phyloP scores from a whole-genome alignment of 768 basidiomycete genomes.

The Plicaturopsis crispa region DNA sequence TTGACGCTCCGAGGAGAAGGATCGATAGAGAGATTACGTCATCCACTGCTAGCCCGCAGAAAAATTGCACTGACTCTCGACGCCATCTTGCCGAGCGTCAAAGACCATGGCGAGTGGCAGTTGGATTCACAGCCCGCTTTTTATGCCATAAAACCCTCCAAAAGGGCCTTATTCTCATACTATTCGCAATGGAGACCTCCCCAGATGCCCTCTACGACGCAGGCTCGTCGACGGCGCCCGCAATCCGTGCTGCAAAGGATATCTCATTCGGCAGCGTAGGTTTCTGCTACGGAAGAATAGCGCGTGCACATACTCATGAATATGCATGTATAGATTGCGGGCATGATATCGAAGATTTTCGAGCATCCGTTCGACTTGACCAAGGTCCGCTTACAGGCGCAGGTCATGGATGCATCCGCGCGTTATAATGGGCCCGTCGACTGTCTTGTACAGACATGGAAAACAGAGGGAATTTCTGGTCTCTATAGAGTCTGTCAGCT shows the following conservation, averaged over 20 bases:
- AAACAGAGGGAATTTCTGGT: constrained; percentile 74
- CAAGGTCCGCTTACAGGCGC: constrained; percentile 86
- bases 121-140: too few species aligned
- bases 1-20: too few species aligned
- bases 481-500: constrained; percentile 71
- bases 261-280: constrained; percentile 43
- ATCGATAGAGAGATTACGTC: too few species aligned
- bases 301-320: constrained; percentile 1
- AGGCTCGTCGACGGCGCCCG: neutral
- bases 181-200: neutral
- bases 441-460: constrained; percentile 77
- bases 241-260: constrained; percentile 28
- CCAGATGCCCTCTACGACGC: neutral
- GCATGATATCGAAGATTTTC: constrained; percentile 80
- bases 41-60: too few species aligned
- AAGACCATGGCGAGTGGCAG: too few species aligned
- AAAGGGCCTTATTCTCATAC: too few species aligned
- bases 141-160: too few species aligned
- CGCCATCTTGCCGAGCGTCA: too few species aligned
- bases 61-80: too few species aligned
- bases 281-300: neutral
- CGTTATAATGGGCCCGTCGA: constrained; percentile 84
- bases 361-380: constrained; percentile 92
- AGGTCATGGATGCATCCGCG: constrained; percentile 62
- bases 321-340: constrained; percentile 47